These are phyloP conservation scores for Alternaria rosae DNA, from an alignment of 2,329 filamentous ascomycete genomes.

Conservation along the genomic window DNA sequence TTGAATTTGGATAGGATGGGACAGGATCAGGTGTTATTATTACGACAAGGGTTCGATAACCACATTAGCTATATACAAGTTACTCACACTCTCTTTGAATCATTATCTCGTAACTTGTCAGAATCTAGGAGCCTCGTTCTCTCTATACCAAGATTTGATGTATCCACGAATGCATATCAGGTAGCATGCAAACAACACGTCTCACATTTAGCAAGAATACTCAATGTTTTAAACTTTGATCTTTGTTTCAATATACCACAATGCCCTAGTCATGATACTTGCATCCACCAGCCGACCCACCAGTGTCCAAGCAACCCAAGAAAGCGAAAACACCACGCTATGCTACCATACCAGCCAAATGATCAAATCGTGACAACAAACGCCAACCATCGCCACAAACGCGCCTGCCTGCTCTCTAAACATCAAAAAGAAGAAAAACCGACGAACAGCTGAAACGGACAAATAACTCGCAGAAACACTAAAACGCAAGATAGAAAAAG, in stretches of 20 bases:
- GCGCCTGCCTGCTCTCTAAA: background rate
- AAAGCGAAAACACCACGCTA: slow-evolving; percentile 3
- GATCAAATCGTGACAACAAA: background rate
- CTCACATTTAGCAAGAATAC: rapidly evolving
- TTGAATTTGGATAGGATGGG: background rate
- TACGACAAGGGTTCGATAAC: background rate
- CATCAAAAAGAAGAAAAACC: background rate
- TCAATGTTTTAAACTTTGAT: background rate
- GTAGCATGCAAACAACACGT: background rate
- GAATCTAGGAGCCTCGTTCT: background rate
- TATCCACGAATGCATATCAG: background rate
- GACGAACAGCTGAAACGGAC: background rate
- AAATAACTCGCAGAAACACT: background rate
- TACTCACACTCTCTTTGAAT: background rate
- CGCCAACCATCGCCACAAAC: background rate
- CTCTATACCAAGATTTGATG: background rate
- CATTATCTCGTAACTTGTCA: background rate
- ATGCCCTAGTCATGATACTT: background rate
- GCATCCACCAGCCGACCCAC: background rate
- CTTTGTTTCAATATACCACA: background rate
- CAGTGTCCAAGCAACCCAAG: background rate
- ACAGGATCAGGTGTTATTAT: background rate
- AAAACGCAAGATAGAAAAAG: background rate
- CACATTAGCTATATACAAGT: background rate
- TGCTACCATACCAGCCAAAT: background rate